Evolutionary conservation across 2,329 filamentous ascomycete genomes (phyloP), one percentile per base, ranked within the genome.

Genomic region (Microascus cirrosus): DNA sequence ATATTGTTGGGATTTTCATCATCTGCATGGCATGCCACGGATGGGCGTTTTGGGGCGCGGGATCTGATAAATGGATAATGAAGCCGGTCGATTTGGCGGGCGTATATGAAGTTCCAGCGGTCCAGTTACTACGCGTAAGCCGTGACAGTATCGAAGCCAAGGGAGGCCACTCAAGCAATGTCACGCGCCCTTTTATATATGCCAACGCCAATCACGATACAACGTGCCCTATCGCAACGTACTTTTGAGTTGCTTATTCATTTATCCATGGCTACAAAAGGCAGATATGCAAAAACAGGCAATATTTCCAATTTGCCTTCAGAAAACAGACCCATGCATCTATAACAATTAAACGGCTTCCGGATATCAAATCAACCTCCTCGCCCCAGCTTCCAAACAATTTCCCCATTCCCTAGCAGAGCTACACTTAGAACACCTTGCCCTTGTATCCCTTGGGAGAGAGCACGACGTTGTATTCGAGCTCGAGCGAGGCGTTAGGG

Each of bases 361-460:
- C 39, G 39, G 39, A 45, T 45, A 45, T 45, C 39, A 45, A 45
- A 45, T n/a, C n/a, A 15, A 45, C 6, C 39, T n/a, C 39, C 13
- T 45, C 39, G n/a, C 39, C 18, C 36, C 36, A 42, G 18, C 36
- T 13, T 42, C 36, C 15, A 15, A 4, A 20, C 2, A 13, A 4
- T 10, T 48, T 20, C 4, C 20, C 11, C 13, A 4, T n/a, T 48
- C 7, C 13, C 11, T 11, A 12, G 12, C 45, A 50, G 20, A 8
- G 45, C 11, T 24, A 2, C n/a, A 5, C 20, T 48, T 50, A 50
- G 20, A 50, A 24, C 18, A 24, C 8, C 45, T 50, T 50, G 45
- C 45, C 45, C 70, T 74, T 74, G 68, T 77, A 77, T 59, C 70
- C 70, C 65, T 75, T 75, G 53, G 75, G 73, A 57, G 71, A 66